Evolutionary conservation across 305 asterid genomes (phyloP), one percentile per base, ranked within the genome.

Genomic region (Fraxinus latifolia): DNA sequence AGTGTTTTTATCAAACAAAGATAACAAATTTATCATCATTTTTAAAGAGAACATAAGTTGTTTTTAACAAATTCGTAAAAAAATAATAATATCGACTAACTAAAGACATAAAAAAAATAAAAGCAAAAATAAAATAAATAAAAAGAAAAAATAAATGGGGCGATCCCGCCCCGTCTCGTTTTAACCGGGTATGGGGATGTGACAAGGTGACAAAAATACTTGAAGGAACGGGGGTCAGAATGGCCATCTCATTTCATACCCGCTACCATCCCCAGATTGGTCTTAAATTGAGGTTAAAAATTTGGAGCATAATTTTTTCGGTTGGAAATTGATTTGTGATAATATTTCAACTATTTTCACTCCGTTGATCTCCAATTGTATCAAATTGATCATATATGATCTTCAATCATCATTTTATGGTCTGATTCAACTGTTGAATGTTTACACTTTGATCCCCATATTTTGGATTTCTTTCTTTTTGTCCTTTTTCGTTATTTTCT

Each of bases 211-310:
- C 4, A 39, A 36, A 36, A 36, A 36, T 36, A 36, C 2, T 11
- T 7, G 11, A 36, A 8, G 11, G 11, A 8, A 36, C 42, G 42
- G 2, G 11, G 50, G 4, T 39, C 15, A 3, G 3, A 39, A 39
- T 39, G 3, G 3, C 50, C 50, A 9, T 7, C 11, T 8, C 11
- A 8, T 7, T 8, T 36, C 42, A 36, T 36, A 39, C 50, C 0
- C 32, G 0, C 50, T 36, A 8, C 11, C 42, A 36, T 92, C 12
- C 87, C 83, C 55, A 94, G 92, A 84, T 88, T 87, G n/a, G 19
- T 44, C 58, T 14, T 3, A 44, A 44, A 14, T 44, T 44, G 19
- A 44, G 17, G 5, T 17, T 44, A 44, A 44, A 44, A 14, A 44
- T 44, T 44, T 0, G 58, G 19, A 44, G 17, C 0, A 44, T 14